Base-by-base conservation (phyloP, 2,329 filamentous ascomycete genomes). In the Sclerotinia minor region DNA sequence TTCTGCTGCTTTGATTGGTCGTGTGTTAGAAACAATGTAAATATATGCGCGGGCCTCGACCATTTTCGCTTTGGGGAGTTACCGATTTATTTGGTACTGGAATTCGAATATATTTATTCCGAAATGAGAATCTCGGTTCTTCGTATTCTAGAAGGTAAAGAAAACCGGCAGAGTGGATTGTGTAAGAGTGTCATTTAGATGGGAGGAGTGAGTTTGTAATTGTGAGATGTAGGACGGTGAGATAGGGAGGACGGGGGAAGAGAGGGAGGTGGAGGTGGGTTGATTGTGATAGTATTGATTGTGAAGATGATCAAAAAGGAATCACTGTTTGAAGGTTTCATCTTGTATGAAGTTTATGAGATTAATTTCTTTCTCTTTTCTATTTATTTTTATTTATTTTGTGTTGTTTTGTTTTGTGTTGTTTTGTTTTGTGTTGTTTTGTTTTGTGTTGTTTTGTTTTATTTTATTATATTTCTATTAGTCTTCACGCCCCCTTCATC, bases 111-210 rank as follows among this genome's bases (percentile, higher is more conserved):
- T 2, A 24, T 24, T 24, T 19, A 7, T 49, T 61, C 58, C 58
- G 44, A 61, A 61, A 61, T 61, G 58, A 61, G 58, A 8, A 61
- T 38, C 3, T 35, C 58, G 58, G 29, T 49, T 61, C 58, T 61
- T 61, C 58, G 58, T 61, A 61, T 61, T 61, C 58, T 61, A 50
- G 58, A 61, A 61, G 58, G 29, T 11, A 24, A 35, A 38, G 58
- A 60, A 35, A 60, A 35, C 58, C 58, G 58, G 44, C 44, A 60
- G 58, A 60, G 58, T 60, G 58, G 58, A 26, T 60, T 60, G 44
- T 49, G 58, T 60, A 24, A 47, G 58, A 29, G 26, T 60, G 58
- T 19, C 58, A 60, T 49, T 60, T 60, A 26, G 57, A 60, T 44
- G 57, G 41, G 41, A n/a, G 35, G 15, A 11, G 15, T 24, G 26